A percentile compares a stretch with the other conserved stretches of the same genome.
phyloP scores from a whole-genome alignment of 2,329 filamentous ascomycete species.

The Sordariomycetes sp. region DNA sequence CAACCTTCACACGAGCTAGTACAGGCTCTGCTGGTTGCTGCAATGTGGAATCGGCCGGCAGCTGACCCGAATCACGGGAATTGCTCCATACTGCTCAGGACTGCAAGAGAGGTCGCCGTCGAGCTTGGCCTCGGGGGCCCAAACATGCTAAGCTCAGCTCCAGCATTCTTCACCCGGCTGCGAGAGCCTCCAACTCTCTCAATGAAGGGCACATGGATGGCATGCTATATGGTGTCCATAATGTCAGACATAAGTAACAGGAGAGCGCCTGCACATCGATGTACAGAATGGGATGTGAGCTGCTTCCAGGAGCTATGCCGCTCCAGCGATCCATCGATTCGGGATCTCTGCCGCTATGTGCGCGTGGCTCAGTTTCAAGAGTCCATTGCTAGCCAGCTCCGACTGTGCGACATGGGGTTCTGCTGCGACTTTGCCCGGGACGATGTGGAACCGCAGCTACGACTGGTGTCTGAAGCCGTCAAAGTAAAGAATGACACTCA shows the following conservation, averaged over 20 bases:
- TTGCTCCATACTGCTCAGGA: neutral
- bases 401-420: neutral
- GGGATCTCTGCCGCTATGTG: neutral
- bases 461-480: neutral
- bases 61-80: neutral
- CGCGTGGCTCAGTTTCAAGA: neutral
- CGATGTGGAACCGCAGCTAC: neutral
- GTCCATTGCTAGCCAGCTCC: neutral
- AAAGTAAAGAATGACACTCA: neutral
- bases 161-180: neutral
- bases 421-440: neutral
- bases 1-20: neutral
- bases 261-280: neutral
- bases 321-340: neutral
- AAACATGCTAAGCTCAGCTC: conserved; percentile 2
- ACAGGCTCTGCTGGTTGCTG: neutral
- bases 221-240: neutral
- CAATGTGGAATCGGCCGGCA: neutral
- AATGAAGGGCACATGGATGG: neutral
- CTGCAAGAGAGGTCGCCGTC: neutral
- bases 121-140: conserved; percentile 4
- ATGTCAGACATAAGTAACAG: neutral
- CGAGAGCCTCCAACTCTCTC: conserved; percentile 1
- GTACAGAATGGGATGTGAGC: neutral
- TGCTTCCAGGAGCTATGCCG: neutral